These are phyloP conservation scores for Straminergon stramineum DNA, from an alignment of 225 moss, liverwort and hornwort species.

Conservation along the genomic window DNA sequence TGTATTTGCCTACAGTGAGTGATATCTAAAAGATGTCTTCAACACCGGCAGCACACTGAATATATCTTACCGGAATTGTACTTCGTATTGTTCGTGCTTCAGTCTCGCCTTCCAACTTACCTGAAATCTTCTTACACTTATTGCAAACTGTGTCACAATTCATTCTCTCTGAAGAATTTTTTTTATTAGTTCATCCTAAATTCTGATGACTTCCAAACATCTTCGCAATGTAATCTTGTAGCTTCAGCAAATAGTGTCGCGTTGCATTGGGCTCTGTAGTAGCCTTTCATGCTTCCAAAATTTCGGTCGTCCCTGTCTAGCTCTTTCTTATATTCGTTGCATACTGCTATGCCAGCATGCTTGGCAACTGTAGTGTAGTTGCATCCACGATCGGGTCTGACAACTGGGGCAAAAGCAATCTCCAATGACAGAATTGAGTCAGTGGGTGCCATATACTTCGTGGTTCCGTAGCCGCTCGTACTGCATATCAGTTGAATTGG, in stretches of 20 bases:
- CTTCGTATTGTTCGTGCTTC: background rate
- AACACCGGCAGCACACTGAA: background rate
- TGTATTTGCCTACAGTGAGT: background rate
- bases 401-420: no score
- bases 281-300: background rate
- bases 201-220: background rate
- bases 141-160: no score
- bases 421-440: no score
- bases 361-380: background rate
- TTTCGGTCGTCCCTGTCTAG: background rate
- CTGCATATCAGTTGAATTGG: no score
- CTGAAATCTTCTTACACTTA: background rate
- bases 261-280: no score
- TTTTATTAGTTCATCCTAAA: no score
- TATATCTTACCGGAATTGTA: background rate
- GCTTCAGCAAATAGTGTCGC: fast-evolving
- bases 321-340: no score
- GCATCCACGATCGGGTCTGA: background rate
- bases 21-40: background rate
- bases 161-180: background rate
- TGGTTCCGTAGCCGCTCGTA: no score
- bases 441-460: background rate
- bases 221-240: background rate
- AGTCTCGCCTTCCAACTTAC: background rate
- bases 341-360: no score